Evolutionary conservation across 306 rosid species (phyloP), one percentile per base, ranked within the genome.

Genomic region (Purshia tridentata): DNA sequence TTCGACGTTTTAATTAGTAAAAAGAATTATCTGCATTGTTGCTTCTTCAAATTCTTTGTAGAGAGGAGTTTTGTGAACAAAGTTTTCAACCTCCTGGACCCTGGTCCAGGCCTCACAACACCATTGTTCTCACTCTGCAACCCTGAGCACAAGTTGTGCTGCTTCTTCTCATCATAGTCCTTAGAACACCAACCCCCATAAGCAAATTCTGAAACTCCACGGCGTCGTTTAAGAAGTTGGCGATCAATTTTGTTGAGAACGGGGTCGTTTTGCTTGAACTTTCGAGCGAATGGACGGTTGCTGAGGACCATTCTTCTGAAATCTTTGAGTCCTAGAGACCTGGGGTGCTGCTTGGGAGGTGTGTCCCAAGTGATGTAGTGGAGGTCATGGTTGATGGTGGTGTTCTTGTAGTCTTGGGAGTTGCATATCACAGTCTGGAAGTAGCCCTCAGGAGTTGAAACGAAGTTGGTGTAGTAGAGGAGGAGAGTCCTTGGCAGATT

Each of bases 291-390:
- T 1, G 98, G 97, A 23, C 94, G 96, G 83, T 82, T 84, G 69
- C 87, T 88, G 0, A 80, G 78, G 14, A 89, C 81, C 86, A 86
- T 88, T 76, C 76, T 86, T 59, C 83, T 78, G 40, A 77, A 89
- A 72, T 93, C 91, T 73, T 37, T 72, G 9, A 88, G 83, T 20
- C 94, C 91, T 0, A 93, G 85, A 60, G 91, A 88, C 78, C 90
- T 82, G 8, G 98, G 97, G 46, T 93, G 98, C 20, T 93, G 98
- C 84, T 91, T 89, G 19, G 98, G 98, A 54, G 98, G 98, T 1
- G 78, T 90, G 55, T 93, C 98, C 98, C 98, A 93, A 11, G 91
- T 70, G 59, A 93, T 89, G 84, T 88, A 93, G 82, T 86, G 98
- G 69, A 93, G 96, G 66, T 93, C 98, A 72, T 90, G 95, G 83